Evolutionary conservation across 2,329 filamentous ascomycete species (phyloP).

Genomic region (Verticillium zaregamsianum): DNA sequence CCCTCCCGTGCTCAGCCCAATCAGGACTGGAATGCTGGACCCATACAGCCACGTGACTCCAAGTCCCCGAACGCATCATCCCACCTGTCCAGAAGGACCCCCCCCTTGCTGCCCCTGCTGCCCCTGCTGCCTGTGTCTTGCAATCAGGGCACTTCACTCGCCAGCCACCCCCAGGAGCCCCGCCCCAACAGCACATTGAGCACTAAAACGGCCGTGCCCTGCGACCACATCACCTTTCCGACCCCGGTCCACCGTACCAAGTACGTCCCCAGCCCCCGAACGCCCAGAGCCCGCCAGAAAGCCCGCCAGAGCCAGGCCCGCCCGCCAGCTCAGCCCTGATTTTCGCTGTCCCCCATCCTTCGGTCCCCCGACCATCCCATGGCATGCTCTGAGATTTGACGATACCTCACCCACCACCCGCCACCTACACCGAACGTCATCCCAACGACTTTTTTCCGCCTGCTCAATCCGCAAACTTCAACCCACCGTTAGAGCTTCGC

Average conservation of each 20-base stretch:
- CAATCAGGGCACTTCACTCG: not conserved
- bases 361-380: not conserved
- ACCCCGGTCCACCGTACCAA: not conserved
- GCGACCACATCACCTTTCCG: not conserved
- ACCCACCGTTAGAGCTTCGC: not conserved
- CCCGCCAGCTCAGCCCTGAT: slow-evolving; percentile 1
- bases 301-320: not conserved
- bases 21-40: not conserved
- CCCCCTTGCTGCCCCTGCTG: no score
- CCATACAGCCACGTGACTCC: slow-evolving; percentile 12
- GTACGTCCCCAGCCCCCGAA: not conserved
- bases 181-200: not conserved
- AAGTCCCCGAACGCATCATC: not conserved
- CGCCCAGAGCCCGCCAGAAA: not conserved
- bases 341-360: not conserved
- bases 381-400: not conserved
- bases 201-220: slow-evolving; percentile 1
- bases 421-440: not conserved
- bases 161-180: not conserved
- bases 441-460: not conserved
- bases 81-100: slow-evolving; percentile 6
- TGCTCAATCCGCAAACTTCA: not conserved
- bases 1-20: slow-evolving; percentile 7
- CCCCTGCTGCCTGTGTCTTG: not conserved
- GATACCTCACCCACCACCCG: not conserved